Percentiles rank a stretch among this genome's conserved stretches.
Evolutionary conservation across 2,329 filamentous ascomycete species (phyloP).

Genomic region (Fusarium redolens): DNA sequence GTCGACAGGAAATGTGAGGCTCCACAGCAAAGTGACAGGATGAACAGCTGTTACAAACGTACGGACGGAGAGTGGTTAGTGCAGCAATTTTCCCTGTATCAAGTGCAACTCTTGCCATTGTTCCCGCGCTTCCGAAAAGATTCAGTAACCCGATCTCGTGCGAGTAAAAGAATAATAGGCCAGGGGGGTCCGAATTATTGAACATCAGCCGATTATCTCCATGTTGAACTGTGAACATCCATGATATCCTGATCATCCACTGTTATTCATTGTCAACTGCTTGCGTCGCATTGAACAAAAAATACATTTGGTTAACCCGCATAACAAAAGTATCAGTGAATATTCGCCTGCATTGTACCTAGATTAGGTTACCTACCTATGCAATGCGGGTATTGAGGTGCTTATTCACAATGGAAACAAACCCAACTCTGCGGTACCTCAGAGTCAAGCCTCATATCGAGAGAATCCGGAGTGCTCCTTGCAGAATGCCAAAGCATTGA

Average conservation of each 20-base stretch:
- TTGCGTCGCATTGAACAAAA: not conserved
- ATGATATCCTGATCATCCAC: constrained; percentile 17
- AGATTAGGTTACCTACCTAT: not conserved
- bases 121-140: constrained; percentile 26
- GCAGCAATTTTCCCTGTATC: constrained; percentile 1
- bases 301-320: not conserved
- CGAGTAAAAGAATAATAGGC: constrained; percentile 24
- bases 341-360: not conserved
- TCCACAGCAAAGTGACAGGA: constrained; percentile 34
- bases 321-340: not conserved
- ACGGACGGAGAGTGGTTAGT: constrained; percentile 1
- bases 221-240: constrained; percentile 2
- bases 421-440: not conserved
- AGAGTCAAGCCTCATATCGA: constrained; percentile 21
- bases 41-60: constrained; percentile 37
- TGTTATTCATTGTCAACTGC: not conserved
- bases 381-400: not conserved
- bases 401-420: not conserved
- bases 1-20: constrained; percentile 12
- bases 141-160: constrained; percentile 34
- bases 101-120: constrained; percentile 11
- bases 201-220: constrained; percentile 36
- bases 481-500: constrained; percentile 24
- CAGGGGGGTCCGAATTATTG: not conserved
- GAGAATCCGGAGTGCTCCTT: constrained; percentile 41